Percentiles rank a stretch among this genome's conserved stretches.
These are phyloP conservation scores for Draba incana DNA, from an alignment of 345 rosid species.

Conservation along the genomic window DNA sequence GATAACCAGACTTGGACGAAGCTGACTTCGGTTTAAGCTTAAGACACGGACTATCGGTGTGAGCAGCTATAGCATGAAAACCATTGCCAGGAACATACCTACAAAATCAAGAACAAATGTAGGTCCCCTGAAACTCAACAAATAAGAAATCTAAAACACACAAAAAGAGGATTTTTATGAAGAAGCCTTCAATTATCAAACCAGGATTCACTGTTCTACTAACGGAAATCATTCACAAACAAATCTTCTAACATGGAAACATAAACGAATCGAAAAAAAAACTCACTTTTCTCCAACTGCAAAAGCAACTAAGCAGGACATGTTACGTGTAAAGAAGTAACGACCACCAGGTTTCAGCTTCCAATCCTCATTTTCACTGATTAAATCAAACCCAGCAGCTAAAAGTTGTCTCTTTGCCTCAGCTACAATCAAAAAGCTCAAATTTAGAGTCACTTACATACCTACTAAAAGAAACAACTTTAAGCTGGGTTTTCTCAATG, in stretches of 20 bases:
- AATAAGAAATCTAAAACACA: not conserved
- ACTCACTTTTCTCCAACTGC: constrained; percentile 90
- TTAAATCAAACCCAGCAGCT: constrained; percentile 72
- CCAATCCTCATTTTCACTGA: constrained; percentile 87
- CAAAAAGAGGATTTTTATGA: not conserved
- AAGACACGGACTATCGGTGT: constrained; percentile 95
- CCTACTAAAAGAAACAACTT: not conserved
- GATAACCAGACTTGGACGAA: constrained; percentile 76
- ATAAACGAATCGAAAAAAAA: not conserved
- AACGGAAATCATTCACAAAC: not conserved
- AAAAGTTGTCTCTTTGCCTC: constrained; percentile 78
- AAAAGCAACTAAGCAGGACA: constrained; percentile 95
- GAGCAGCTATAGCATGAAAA: constrained; percentile 89
- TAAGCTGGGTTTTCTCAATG: not conserved
- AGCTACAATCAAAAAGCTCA: constrained; percentile 48
- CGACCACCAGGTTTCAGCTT: constrained; percentile 88
- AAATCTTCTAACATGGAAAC: no score
- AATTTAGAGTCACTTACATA: constrained; percentile 2
- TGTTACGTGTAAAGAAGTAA: constrained; percentile 89
- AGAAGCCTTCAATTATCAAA: constrained; percentile 5
- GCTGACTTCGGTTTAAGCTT: constrained; percentile 93
- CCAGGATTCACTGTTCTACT: not conserved
- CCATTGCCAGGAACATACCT: constrained; percentile 84
- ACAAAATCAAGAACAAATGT: constrained; percentile 41
- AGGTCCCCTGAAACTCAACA: constrained; percentile 24